phyloP scores from a whole-genome alignment of 768 basidiomycete species.

The Rhizopogon sp. region DNA sequence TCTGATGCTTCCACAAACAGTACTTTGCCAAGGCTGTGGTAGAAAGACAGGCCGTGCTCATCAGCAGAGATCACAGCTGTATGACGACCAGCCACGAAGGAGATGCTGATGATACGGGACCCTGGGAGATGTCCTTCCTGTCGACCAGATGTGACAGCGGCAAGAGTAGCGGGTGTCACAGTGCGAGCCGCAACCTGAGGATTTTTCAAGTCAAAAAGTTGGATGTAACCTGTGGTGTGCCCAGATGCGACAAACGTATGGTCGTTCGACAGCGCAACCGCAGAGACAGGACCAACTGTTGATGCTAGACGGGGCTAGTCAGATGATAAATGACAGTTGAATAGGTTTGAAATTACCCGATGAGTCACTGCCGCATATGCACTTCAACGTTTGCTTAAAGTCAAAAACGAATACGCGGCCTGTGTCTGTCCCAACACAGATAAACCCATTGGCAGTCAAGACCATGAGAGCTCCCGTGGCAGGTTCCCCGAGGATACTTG shows the following conservation, averaged over 20 bases:
- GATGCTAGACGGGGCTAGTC: constrained; percentile 39
- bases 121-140: constrained; percentile 84
- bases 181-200: constrained; percentile 64
- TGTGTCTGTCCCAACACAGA: constrained; percentile 82
- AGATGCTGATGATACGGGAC: constrained; percentile 74
- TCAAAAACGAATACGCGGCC: constrained; percentile 84
- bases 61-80: constrained; percentile 92
- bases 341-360: constrained; percentile 42
- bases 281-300: constrained; percentile 73
- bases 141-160: constrained; percentile 67
- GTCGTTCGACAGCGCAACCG: constrained; percentile 87
- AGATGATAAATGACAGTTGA: constrained; percentile 8
- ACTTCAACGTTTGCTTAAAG: constrained; percentile 81
- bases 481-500: constrained; percentile 55
- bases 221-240: constrained; percentile 78
- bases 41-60: constrained; percentile 88
- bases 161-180: constrained; percentile 63
- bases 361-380: constrained; percentile 69
- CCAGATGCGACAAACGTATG: constrained; percentile 91
- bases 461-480: constrained; percentile 69
- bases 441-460: constrained; percentile 77
- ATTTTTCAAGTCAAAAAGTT: constrained; percentile 76
- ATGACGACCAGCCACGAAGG: constrained; percentile 87
- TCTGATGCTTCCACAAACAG: constrained; percentile 94
- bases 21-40: constrained; percentile 90